Conservation (phyloP, 192 early-diverging fungal species). For the Coemansia sp. region DNA sequence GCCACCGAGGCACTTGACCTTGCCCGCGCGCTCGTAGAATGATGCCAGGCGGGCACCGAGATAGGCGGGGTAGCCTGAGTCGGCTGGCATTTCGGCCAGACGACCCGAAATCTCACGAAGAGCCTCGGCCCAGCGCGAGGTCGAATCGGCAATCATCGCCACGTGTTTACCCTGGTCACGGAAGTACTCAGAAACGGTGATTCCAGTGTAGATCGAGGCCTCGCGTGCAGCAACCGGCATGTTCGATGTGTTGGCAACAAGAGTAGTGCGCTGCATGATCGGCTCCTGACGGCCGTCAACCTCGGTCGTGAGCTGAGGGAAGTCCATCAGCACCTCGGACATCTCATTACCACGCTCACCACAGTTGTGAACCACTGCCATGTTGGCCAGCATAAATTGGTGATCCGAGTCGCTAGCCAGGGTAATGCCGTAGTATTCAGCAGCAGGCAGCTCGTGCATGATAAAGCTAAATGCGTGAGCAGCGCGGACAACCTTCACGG, state of each 20-base stretch:
- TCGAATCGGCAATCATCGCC: constrained; percentile 99
- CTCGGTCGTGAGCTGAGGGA: constrained; percentile 91
- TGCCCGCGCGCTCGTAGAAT: constrained; percentile 99
- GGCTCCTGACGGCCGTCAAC: constrained; percentile 94
- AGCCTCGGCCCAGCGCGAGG: constrained; percentile 99
- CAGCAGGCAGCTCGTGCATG: constrained; percentile 8
- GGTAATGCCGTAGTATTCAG: constrained; percentile 36
- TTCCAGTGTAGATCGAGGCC: constrained; percentile 99
- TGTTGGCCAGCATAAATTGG: constrained; percentile 54
- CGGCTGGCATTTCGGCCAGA: constrained; percentile 99
- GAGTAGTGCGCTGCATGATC: constrained; percentile 99
- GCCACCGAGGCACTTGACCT: constrained; percentile 93
- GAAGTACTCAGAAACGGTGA: constrained; percentile 99
- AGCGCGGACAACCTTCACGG: constrained; percentile 1
- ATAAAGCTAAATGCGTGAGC: not conserved
- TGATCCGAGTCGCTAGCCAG: constrained; percentile 33
- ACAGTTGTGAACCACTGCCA: constrained; percentile 55
- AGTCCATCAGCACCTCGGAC: constrained; percentile 99
- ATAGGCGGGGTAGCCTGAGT: constrained; percentile 98
- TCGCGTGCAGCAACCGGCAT: constrained; percentile 99
- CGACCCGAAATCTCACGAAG: constrained; percentile 99
- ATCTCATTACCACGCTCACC: constrained; percentile 99
- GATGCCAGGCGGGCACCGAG: constrained; percentile 98
- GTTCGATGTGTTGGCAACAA: constrained; percentile 99
- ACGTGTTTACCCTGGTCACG: constrained; percentile 99